These are phyloP conservation scores for Cynanchum wilfordii DNA, from an alignment of 257 asterid genomes.

Conservation along the genomic window DNA sequence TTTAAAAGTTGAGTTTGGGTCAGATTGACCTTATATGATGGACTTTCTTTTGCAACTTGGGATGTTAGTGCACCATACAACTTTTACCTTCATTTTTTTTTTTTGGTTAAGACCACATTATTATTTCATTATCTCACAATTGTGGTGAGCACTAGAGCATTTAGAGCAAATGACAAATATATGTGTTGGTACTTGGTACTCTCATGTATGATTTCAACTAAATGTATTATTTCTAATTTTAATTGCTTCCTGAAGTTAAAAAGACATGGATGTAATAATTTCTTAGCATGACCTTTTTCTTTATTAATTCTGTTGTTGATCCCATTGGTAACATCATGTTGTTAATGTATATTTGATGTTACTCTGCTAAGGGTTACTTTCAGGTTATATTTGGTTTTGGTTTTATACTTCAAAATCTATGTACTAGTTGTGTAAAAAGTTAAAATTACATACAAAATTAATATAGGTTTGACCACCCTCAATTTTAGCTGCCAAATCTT, in stretches of 20 bases:
- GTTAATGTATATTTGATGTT: background rate
- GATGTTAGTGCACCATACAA: background rate
- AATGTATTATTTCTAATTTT: background rate
- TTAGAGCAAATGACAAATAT: background rate
- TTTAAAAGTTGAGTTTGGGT: background rate
- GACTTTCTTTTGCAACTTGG: background rate
- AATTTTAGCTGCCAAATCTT: background rate
- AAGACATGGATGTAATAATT: background rate
- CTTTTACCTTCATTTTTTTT: background rate
- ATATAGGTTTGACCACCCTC: background rate
- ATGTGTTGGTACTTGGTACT: background rate
- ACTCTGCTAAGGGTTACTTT: background rate
- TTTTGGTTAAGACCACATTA: background rate
- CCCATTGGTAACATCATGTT: background rate
- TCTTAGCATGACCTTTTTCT: background rate
- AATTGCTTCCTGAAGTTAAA: background rate
- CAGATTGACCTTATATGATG: background rate
- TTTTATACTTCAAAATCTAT: too few species aligned
- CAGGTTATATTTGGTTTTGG: too few species aligned
- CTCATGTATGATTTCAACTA: background rate
- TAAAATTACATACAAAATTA: background rate
- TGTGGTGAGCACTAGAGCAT: background rate
- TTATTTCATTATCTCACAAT: background rate
- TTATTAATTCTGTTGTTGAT: background rate
- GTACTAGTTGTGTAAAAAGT: background rate